Evolutionary conservation across 257 asterid genomes (phyloP).

Genomic region (Solanum sejunctum): DNA sequence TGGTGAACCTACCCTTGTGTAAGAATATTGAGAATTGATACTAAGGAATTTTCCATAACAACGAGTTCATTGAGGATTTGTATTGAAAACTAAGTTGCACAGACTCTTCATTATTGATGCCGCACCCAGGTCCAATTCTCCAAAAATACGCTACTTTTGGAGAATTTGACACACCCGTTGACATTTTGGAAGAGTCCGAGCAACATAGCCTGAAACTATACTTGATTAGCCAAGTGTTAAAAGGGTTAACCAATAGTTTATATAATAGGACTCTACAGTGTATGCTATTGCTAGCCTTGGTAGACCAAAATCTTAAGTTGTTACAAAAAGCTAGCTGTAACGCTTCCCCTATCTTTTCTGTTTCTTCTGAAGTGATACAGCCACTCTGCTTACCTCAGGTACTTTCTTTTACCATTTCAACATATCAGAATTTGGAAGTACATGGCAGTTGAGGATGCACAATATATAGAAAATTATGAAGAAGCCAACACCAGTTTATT

Average conservation of each 20-base stretch:
- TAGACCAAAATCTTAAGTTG: constrained; percentile 7
- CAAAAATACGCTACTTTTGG: no score
- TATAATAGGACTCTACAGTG: neutral
- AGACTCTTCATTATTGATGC: no score
- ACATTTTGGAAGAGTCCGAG: no score
- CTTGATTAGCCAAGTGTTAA: neutral
- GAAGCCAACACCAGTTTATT: neutral
- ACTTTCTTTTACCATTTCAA: neutral
- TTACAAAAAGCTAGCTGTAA: constrained; percentile 51
- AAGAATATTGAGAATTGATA: neutral
- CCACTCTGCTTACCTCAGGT: constrained; percentile 44
- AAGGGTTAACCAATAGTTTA: neutral
- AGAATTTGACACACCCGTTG: no score
- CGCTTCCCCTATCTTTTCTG: constrained; percentile 38
- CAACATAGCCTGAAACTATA: neutral
- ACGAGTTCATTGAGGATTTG: neutral
- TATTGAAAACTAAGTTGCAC: neutral
- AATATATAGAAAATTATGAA: neutral
- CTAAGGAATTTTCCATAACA: neutral
- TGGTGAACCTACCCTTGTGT: neutral
- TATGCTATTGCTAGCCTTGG: neutral
- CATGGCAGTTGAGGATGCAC: neutral
- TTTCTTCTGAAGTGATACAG: constrained; percentile 51
- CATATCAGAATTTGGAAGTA: neutral
- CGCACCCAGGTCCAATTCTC: no score